Base-by-base conservation (phyloP, 2,329 filamentous ascomycete genomes). In the Neonectria neomacrospora region DNA sequence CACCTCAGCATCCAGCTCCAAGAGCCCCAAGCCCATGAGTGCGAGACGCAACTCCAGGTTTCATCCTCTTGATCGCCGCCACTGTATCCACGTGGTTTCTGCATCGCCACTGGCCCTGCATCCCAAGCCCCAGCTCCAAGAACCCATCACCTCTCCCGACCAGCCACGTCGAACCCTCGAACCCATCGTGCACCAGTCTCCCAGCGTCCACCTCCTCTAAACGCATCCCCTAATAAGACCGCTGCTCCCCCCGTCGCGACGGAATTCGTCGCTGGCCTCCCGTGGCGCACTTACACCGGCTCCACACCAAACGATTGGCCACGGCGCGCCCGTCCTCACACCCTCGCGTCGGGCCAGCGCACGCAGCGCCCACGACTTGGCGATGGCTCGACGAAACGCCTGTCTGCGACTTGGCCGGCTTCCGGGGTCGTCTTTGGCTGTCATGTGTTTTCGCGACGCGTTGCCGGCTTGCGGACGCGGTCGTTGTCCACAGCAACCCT, bases 391-490 rank as follows among this genome's bases (percentile, higher is more conserved):
- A 44, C 61, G 63, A 67, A 65, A 65, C 65, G 9, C 23, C 22
- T 22, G 58, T 64, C 34, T 64, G 48, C 64, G 58, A 51, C 30
- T 44, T 56, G 23, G 16, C 18, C 50, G 41, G n/a, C 28, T 18
- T 7, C 28, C 12, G 53, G 34, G 20, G 23, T n/a, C n/a, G 12
- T 47, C 39, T 54, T 20, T 50, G 48, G 56, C 51, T 39, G 66
- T 71, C 67, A 69, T 63, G 64, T 70, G 69, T 54, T 67, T 71
- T 66, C 69, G 69, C 66, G 69, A 69, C 67, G 66, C 64, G 67
- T 58, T 37, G 42, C 50, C 47, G 26, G 20, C 42, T 16, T 28
- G 23, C 16, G 57, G 47, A n/a, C 47, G 56, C 47, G 60, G 32
- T 61, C 14, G 60, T 63, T 65, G 63, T 58, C 63, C 55, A 37